Percentiles rank a stretch among this genome's conserved stretches.
Evolutionary conservation across 305 asterid species (phyloP).

Genomic region (Salvia sclarea): DNA sequence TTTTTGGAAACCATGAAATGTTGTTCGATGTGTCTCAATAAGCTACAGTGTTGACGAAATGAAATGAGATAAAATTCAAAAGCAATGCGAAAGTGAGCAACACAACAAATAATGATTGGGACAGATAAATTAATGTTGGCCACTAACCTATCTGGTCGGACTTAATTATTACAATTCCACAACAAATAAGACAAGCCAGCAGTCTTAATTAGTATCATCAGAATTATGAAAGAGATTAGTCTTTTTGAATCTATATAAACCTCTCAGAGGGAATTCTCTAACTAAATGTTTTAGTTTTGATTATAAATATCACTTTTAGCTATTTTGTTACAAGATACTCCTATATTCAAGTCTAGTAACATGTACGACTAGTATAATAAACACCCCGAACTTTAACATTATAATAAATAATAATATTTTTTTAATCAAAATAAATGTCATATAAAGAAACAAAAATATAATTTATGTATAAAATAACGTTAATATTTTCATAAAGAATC

Average conservation of each 20-base stretch:
- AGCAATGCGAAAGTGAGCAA: not conserved
- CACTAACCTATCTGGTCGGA: conserved; percentile 28
- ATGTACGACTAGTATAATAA: no score
- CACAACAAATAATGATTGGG: conserved; percentile 12
- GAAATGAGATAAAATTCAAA: not conserved
- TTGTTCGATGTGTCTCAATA: not conserved
- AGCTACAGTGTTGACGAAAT: not conserved
- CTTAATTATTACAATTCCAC: conserved; percentile 29
- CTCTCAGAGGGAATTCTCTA: not conserved
- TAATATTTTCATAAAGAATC: no score
- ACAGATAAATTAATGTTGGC: conserved; percentile 24
- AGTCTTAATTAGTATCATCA: conserved; percentile 11
- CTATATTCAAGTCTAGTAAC: no score
- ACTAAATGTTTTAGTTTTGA: not conserved
- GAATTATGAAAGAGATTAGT: not conserved
- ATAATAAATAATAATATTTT: no score
- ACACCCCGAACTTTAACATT: not conserved
- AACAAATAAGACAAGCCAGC: conserved; percentile 16
- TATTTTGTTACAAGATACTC: not conserved
- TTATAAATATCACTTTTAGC: no score
- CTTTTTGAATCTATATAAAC: not conserved
- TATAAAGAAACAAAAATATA: no score
- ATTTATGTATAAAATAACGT: no score
- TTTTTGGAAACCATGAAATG: no score
- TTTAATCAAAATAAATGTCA: no score